A percentile compares a stretch with the other conserved stretches of the same genome.
These are phyloP conservation scores for Aegilops bicornis DNA, from an alignment of 176 grass and related monocot genomes.

Conservation along the genomic window DNA sequence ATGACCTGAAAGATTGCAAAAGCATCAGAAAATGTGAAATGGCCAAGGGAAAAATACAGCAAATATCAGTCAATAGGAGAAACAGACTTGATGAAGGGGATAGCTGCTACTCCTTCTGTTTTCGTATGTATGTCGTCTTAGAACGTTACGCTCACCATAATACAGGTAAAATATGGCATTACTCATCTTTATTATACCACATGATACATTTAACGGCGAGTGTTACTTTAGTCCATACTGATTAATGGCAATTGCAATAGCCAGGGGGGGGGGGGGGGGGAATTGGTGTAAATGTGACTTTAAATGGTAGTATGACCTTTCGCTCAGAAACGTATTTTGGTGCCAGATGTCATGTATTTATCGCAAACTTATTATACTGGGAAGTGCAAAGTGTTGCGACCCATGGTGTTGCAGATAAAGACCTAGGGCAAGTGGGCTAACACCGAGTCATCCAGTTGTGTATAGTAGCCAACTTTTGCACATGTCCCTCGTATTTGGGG, in stretches of 20 bases:
- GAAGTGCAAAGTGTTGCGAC: no score
- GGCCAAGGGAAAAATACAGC: neutral
- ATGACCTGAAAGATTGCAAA: conserved; percentile 63
- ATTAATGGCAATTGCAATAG: neutral
- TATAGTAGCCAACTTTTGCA: neutral
- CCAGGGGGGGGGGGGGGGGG: neutral
- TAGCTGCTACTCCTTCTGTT: neutral
- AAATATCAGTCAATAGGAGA: neutral
- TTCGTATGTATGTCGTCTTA: neutral
- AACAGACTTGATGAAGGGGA: neutral
- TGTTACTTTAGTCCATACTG: neutral
- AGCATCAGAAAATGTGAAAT: neutral
- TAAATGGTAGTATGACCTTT: no score
- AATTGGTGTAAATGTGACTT: neutral
- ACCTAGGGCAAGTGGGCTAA: no score
- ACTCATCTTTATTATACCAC: neutral
- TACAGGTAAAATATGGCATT: neutral
- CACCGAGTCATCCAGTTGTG: neutral
- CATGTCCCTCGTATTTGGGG: neutral
- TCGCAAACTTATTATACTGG: no score
- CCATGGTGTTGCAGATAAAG: no score
- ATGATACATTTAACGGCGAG: neutral
- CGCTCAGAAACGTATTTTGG: no score
- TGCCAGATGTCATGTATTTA: no score
- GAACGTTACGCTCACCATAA: neutral